Evolutionary conservation across 371 early-diverging fungal species (phyloP), one percentile per base, ranked within the genome.

Genomic region (Coemansia sp.): DNA sequence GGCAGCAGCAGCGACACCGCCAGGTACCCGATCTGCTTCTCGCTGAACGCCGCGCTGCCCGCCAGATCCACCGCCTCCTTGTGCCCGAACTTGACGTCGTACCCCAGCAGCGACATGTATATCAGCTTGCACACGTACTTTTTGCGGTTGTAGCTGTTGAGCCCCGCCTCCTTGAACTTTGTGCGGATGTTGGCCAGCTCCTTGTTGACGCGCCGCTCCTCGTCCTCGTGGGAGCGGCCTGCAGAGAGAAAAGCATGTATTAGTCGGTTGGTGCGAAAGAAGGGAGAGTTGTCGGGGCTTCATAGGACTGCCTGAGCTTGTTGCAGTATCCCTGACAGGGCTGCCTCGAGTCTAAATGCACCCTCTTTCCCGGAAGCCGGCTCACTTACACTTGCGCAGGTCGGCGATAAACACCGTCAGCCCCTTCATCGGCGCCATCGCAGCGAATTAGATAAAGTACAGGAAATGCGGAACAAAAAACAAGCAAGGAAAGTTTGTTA

Each of bases 41-140:
- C 99, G 62, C 93, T 93, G 80, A 93, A 98, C 69, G 94, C 94
- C 39, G 76, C 62, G 65, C 94, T 92, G 14, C 88, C 85, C 59
- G 97, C 87, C 55, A 98, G 82, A 61, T 94, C 90, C 60, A 97
- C 92, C 26, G 97, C 95, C 76, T 98, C 98, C 68, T 90, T 82
- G 76, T 97, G 95, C 33, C 99, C 99, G 82, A 98, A 94, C 69
- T 98, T 95, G 48, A 98, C 89, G 20, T 95, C 94, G 90, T 94
- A 98, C 33, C 99, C 99, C 56, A 96, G 90, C 69, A 98, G 91
- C 69, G 94, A 95, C 93, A 98, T 97, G 84, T 97, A 98, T 55
- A 98, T 72, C 34, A 98, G 83, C 77, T 98, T 98, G 83, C 94
- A 94, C 42, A 98, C 94, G 70, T 98, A 98, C 70, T 98, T 98